These are phyloP conservation scores for Candida alai DNA, from an alignment of 805 yeast genomes.

Conservation along the genomic window DNA sequence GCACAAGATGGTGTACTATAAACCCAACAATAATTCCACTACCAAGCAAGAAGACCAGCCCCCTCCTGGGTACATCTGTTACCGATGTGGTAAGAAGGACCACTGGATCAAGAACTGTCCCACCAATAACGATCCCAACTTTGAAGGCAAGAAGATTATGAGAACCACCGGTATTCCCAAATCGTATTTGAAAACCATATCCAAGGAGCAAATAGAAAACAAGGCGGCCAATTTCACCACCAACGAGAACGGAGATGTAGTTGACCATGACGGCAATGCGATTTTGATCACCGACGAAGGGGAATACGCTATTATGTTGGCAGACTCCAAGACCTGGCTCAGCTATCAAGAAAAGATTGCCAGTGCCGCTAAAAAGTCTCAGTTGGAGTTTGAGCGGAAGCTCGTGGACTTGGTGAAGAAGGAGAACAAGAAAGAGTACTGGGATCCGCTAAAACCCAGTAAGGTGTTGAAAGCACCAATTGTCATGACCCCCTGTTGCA, in stretches of 20 bases:
- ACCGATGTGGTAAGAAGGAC: constrained; percentile 88
- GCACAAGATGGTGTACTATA: constrained; percentile 70
- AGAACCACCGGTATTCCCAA: constrained; percentile 97
- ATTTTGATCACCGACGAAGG: constrained; percentile 93
- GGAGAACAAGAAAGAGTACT: constrained; percentile 40
- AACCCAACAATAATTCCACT: constrained; percentile 33
- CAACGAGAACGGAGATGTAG: constrained; percentile 41
- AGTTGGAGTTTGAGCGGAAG: constrained; percentile 48
- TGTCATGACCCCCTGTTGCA: constrained; percentile 81
- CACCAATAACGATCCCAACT: constrained; percentile 84
- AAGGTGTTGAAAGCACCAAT: constrained; percentile 63
- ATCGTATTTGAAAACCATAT: constrained; percentile 81
- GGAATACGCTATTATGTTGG: constrained; percentile 91
- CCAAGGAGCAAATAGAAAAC: constrained; percentile 62
- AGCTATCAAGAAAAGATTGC: constrained; percentile 70
- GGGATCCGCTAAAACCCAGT: constrained; percentile 59
- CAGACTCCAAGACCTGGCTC: constrained; percentile 89
- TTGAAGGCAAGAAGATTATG: constrained; percentile 87
- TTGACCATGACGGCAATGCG: constrained; percentile 47
- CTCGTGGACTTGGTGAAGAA: constrained; percentile 26
- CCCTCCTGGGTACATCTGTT: constrained; percentile 95
- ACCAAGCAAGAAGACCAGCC: constrained; percentile 62
- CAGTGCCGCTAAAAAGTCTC: constrained; percentile 43
- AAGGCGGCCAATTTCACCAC: constrained; percentile 35
- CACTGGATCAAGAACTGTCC: constrained; percentile 98